A percentile compares a stretch with the other conserved stretches of the same genome.
These are phyloP conservation scores for Fusarium sp. DNA, from an alignment of 2,329 filamentous ascomycete species.

Conservation along the genomic window DNA sequence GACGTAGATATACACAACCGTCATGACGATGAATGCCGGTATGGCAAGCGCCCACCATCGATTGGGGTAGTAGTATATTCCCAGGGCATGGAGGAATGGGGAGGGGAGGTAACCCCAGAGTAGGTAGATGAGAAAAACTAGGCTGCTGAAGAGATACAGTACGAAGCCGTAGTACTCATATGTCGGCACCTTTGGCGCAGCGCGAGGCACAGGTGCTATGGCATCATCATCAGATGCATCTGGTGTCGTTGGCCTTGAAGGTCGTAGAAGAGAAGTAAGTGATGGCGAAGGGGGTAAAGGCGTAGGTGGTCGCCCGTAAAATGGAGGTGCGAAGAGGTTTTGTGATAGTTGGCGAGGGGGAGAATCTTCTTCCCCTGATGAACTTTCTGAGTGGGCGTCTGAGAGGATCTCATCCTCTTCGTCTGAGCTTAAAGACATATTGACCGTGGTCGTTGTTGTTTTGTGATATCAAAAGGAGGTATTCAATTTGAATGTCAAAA, in stretches of 20 bases:
- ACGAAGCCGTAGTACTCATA: slow-evolving; percentile 99
- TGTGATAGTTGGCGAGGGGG: slow-evolving; percentile 61
- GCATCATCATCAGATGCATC: slow-evolving; percentile 91
- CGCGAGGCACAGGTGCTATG: slow-evolving; percentile 85
- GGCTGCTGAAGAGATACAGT: slow-evolving; percentile 87
- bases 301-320: slow-evolving; percentile 97
- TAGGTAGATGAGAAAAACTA: slow-evolving; percentile 79
- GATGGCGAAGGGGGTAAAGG: slow-evolving; percentile 93
- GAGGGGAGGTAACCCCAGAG: slow-evolving; percentile 92
- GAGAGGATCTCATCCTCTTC: slow-evolving; percentile 54
- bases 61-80: slow-evolving; percentile 96
- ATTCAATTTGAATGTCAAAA: slow-evolving; percentile 11
- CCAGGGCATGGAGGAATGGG: slow-evolving; percentile 90
- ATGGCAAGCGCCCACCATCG: slow-evolving; percentile 97
- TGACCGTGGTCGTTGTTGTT: not conserved
- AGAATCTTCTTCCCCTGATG: slow-evolving; percentile 50
- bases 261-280: slow-evolving; percentile 88
- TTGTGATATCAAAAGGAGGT: not conserved
- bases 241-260: slow-evolving; percentile 91
- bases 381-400: slow-evolving; percentile 50
- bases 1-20: slow-evolving; percentile 91
- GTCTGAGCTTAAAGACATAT: slow-evolving; percentile 52
- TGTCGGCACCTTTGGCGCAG: slow-evolving; percentile 93
- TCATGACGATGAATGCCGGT: slow-evolving; percentile 89
- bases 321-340: slow-evolving; percentile 79